Conservation (phyloP, 306 rosid genomes). For the Vicia sativa region DNA sequence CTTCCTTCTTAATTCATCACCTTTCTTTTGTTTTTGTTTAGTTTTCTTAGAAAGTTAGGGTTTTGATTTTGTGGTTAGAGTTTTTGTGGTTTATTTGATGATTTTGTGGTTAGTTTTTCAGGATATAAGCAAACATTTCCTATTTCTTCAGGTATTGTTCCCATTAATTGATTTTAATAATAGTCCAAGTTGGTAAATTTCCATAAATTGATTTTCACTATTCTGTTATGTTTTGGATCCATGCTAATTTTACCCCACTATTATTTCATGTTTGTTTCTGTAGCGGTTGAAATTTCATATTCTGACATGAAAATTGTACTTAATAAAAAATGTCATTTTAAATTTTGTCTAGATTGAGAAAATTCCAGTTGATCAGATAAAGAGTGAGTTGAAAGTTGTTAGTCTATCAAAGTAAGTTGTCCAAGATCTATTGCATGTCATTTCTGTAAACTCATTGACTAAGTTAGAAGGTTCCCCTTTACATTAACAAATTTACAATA, state of each 20-base stretch:
- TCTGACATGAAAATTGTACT: conserved; percentile 30
- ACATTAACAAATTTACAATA: not conserved
- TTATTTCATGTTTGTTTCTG: conserved; percentile 9
- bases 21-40: too few species aligned
- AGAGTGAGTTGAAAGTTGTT: conserved; percentile 63
- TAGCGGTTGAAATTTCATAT: conserved; percentile 26
- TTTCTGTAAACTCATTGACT: conserved; percentile 83
- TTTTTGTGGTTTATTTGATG: too few species aligned
- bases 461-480: conserved; percentile 77
- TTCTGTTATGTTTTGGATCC: conserved; percentile 19
- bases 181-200: too few species aligned
- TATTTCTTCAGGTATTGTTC: too few species aligned
- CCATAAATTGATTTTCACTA: too few species aligned
- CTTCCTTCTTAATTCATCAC: too few species aligned
- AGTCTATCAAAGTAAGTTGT: conserved; percentile 78
- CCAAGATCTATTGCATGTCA: conserved; percentile 78
- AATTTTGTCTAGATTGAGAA: conserved; percentile 69
- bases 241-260: conserved; percentile 1
- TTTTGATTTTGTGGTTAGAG: too few species aligned
- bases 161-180: too few species aligned
- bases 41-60: too few species aligned
- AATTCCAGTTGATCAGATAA: conserved; percentile 75
- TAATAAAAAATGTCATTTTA: conserved; percentile 3
- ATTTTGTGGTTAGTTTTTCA: too few species aligned
- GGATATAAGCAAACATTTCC: too few species aligned